Base-by-base conservation (phyloP, 495 filamentous ascomycete genomes). In the Tuber magnatum region DNA sequence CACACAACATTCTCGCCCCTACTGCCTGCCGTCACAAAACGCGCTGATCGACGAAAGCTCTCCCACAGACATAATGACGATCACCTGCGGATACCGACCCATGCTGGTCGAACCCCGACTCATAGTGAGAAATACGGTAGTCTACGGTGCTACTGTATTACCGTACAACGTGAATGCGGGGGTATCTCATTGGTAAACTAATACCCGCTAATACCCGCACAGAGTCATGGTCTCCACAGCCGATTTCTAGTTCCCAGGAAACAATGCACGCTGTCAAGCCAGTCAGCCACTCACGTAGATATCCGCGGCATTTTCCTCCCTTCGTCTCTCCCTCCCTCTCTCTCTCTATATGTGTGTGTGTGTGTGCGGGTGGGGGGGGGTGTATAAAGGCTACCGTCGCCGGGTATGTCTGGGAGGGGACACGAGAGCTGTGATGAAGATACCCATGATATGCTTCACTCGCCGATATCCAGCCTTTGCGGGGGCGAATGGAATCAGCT, bases 381-480 rank as follows among this genome's bases (percentile, higher is more conserved):
- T 75, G 72, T 76, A 76, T 68, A 73, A 72, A 73, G 42, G 24
- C 28, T 70, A 9, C 48, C 20, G 20, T 20, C 51, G 4, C n/a
- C 10, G 20, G 40, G 9, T 5, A 24, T 20, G 44, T 61, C 51
- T 14, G 10, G n/a, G 51, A 32, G 51, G 6, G n/a, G 28, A 9
- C 39, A 40, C 14, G 68, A 28, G 22, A 68, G 74, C 74, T 28
- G 46, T 76, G 74, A 73, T 76, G 74, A 76, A 73, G 18, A 28
- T 68, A 41, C 70, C 70, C 39, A 73, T 38, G 74, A 76, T 76
- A 76, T 76, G 74, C 74, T 76, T 76, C 74, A 73, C 74, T 76
- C 74, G 74, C 74, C 74, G 74, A 76, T 61, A 73, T 73, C 74
- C 70, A 71, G 48, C 56, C 69, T 28, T 14, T 32, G 22, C 32